A percentile compares a stretch with the other conserved stretches of the same genome.
Conservation (phyloP, 305 asterid genomes). For the Ilex paraguariensis region DNA sequence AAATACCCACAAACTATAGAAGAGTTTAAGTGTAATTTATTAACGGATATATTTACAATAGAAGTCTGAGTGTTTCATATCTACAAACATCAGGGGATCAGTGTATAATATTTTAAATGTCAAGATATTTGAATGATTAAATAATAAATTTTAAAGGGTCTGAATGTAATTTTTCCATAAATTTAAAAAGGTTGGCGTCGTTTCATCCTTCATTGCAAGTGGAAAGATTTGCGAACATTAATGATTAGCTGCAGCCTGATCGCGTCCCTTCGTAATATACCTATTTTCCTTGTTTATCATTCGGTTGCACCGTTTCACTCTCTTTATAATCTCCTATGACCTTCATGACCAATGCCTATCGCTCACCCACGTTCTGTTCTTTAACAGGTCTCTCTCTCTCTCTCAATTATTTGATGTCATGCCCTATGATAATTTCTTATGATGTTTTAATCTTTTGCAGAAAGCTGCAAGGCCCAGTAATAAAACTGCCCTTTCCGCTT, state of each 20-base stretch:
- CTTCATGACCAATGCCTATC: background rate
- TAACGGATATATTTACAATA: too few relatives aligned
- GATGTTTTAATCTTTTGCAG: background rate
- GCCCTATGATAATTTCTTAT: background rate
- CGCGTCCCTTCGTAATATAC: conserved; percentile 23
- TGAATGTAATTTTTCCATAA: too few relatives aligned
- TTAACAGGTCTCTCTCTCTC: conserved; percentile 2
- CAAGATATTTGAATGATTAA: too few relatives aligned
- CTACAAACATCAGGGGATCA: too few relatives aligned
- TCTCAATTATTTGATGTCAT: background rate
- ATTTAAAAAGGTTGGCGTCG: too few relatives aligned
- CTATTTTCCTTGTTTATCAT: background rate
- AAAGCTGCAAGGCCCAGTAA: background rate
- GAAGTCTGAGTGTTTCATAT: too few relatives aligned
- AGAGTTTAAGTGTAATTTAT: too few relatives aligned
- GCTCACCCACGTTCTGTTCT: background rate
- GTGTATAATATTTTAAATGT: too few relatives aligned
- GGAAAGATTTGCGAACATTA: too few relatives aligned
- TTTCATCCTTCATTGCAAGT: too few relatives aligned
- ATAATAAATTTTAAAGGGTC: too few relatives aligned
- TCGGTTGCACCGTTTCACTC: conserved; percentile 22
- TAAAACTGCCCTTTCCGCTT: background rate
- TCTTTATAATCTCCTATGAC: conserved; percentile 10
- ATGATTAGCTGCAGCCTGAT: conserved; percentile 1
- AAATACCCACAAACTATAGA: too few relatives aligned